Evolutionary conservation across 352 stramenopile genomes (phyloP).

Genomic region (Blastocystis hominis): DNA sequence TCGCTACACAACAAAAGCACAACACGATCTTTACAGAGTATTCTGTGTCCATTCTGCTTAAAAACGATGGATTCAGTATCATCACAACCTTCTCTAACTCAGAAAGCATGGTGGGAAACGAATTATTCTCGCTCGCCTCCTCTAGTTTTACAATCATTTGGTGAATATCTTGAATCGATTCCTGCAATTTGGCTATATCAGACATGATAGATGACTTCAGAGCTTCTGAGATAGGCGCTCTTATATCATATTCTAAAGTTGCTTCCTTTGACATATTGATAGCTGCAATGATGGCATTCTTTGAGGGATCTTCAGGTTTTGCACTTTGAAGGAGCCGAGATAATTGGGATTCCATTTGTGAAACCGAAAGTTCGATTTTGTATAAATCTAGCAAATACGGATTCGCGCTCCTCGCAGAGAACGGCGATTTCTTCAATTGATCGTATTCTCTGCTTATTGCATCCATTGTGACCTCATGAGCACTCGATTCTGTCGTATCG

Average conservation of each 20-base stretch:
- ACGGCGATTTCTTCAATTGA: background rate
- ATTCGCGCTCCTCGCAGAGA: background rate
- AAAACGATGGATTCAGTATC: constrained; percentile 18
- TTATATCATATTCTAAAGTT: background rate
- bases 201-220: background rate
- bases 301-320: background rate
- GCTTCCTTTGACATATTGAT: background rate
- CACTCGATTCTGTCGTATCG: background rate
- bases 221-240: background rate
- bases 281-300: background rate
- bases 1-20: background rate
- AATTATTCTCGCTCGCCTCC: background rate
- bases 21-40: background rate
- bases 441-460: background rate
- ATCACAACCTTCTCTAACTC: background rate
- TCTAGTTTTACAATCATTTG: background rate
- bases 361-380: background rate
- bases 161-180: background rate
- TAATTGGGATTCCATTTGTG: background rate
- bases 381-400: background rate
- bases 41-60: constrained; percentile 19
- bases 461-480: background rate
- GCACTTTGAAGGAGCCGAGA: background rate
- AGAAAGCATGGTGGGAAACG: background rate
- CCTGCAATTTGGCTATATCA: background rate